Conservation (phyloP, 805 yeast species). For the Barnettozyma botsteinii region DNA sequence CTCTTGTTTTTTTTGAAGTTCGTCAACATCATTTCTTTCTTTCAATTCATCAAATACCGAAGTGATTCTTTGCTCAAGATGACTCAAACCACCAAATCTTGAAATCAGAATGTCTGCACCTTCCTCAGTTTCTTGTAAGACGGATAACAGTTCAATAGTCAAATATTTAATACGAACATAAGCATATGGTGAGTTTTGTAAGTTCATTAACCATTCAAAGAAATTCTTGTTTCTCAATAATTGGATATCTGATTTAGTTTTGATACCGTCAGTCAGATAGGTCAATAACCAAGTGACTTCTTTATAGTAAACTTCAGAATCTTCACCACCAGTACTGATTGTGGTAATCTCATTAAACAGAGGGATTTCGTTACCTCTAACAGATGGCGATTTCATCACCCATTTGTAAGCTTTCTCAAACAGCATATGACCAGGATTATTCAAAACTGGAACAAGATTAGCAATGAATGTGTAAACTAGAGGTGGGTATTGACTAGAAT, state of each 20-base stretch:
- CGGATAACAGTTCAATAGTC: slow-evolving; percentile 38
- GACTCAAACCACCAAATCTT: slow-evolving; percentile 44
- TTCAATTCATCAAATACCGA: neutral
- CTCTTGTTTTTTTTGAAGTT: slow-evolving; percentile 23
- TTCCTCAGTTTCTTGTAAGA: slow-evolving; percentile 45
- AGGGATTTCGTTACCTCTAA: slow-evolving; percentile 40
- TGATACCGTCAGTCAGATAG: slow-evolving; percentile 42
- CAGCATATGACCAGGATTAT: slow-evolving; percentile 66
- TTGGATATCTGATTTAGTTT: slow-evolving; percentile 44
- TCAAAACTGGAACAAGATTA: slow-evolving; percentile 48
- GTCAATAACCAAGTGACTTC: slow-evolving; percentile 65
- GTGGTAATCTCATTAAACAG: slow-evolving; percentile 30
- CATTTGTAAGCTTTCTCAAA: slow-evolving; percentile 68
- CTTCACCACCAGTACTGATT: slow-evolving; percentile 26
- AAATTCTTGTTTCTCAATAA: slow-evolving; percentile 48
- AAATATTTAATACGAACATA: slow-evolving; percentile 34
- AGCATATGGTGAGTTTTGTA: slow-evolving; percentile 46
- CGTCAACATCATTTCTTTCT: slow-evolving; percentile 8
- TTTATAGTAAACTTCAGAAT: slow-evolving; percentile 45
- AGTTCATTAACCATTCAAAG: slow-evolving; percentile 61
- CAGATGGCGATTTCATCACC: slow-evolving; percentile 43
- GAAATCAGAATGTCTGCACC: slow-evolving; percentile 57
- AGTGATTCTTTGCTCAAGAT: slow-evolving; percentile 30
- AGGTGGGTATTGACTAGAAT: slow-evolving; percentile 31
- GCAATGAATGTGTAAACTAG: slow-evolving; percentile 52